A percentile compares a stretch with the other conserved stretches of the same genome.
These are phyloP conservation scores for Populus deltoides DNA, from an alignment of 345 rosid species.

Conservation along the genomic window DNA sequence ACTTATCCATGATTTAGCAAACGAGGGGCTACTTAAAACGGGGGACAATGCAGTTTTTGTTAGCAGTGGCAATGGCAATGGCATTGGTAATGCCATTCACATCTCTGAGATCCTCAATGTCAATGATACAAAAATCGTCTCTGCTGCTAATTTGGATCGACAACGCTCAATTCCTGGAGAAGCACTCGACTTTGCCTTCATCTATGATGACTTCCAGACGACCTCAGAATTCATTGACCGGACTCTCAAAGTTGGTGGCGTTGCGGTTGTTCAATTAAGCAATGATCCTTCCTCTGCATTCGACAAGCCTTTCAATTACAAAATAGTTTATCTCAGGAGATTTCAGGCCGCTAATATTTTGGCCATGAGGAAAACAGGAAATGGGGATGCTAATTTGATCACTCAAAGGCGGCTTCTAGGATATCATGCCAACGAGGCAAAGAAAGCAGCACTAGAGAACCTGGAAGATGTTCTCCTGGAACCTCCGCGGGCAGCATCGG, in stretches of 20 bases:
- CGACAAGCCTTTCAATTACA: slow-evolving; percentile 46
- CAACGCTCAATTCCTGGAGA: slow-evolving; percentile 36
- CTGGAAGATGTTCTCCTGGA: slow-evolving; percentile 78
- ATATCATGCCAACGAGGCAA: slow-evolving; percentile 32
- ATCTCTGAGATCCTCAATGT: slow-evolving; percentile 26
- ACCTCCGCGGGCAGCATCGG: slow-evolving; percentile 68
- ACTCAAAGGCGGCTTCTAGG: slow-evolving; percentile 36
- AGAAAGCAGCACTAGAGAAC: slow-evolving; percentile 50
- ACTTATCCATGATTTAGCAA: slow-evolving; percentile 49
- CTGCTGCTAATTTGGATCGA: slow-evolving; percentile 37
- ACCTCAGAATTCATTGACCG: slow-evolving; percentile 51
- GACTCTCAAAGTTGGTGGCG: slow-evolving; percentile 57
- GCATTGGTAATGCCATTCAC: slow-evolving; percentile 25
- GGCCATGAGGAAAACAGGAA: slow-evolving; percentile 55
- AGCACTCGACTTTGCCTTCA: slow-evolving; percentile 49
- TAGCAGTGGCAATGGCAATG: slow-evolving; percentile 24
- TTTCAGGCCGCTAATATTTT: slow-evolving; percentile 26
- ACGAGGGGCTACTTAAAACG: slow-evolving; percentile 47
- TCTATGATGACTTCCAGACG: slow-evolving; percentile 28
- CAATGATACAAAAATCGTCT: slow-evolving; percentile 36
- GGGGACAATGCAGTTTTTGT: slow-evolving; percentile 48
- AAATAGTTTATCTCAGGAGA: slow-evolving; percentile 45
- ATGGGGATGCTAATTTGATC: background rate
- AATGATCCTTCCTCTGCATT: slow-evolving; percentile 28
- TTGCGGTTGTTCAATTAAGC: slow-evolving; percentile 37